Base-by-base conservation (phyloP, 495 filamentous ascomycete genomes). In the Hypoxylon crocopeplum region DNA sequence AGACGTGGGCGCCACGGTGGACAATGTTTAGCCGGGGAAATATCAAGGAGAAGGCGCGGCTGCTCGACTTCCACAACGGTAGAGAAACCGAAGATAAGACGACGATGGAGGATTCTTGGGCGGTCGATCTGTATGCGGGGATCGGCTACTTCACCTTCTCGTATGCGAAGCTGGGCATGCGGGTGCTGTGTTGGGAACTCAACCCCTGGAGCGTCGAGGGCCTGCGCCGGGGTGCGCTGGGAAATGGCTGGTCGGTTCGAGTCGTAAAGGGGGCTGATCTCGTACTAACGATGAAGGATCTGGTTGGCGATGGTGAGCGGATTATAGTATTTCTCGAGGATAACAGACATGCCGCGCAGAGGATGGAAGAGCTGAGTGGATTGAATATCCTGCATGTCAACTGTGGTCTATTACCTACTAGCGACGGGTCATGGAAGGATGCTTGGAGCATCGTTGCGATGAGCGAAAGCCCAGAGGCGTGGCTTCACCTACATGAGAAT, bases 21-120 rank as follows among this genome's bases (percentile, higher is more conserved):
- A 96, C 91, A 11, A 97, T 97, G 93, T 97, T 97, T 69, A 88
- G 84, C 5, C 80, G 90, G 1, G 93, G 93, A 7, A 97, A 97
- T 66, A 73, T 96, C 40, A 86, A 81, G n/a, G 93, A 97, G 72
- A 97, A 97, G 64, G 84, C 88, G 0, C 77, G 93, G 7, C 71
- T 97, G 1, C 71, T 93, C 20, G 51, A 37, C 0, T 81, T 87
- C n/a, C 72, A 79, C 10, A 66, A 6, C 2, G 6, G 12, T 1
- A 19, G 27, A 7, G 15, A 13, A 48, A 10, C 12, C 3, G 17
- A n/a, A 37, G 38, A 12, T 15, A 30, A 5, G 12, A 8, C 1
- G 25, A 50, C 19, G 5, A 5, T 51, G 20, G 25, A 34, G 1
- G 32, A 33, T 1, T 64, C 50, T 13, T 78, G 76, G 44, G 90